Conservation (phyloP, 2,329 filamentous ascomycete genomes). For the Stachybotrys elegans region DNA sequence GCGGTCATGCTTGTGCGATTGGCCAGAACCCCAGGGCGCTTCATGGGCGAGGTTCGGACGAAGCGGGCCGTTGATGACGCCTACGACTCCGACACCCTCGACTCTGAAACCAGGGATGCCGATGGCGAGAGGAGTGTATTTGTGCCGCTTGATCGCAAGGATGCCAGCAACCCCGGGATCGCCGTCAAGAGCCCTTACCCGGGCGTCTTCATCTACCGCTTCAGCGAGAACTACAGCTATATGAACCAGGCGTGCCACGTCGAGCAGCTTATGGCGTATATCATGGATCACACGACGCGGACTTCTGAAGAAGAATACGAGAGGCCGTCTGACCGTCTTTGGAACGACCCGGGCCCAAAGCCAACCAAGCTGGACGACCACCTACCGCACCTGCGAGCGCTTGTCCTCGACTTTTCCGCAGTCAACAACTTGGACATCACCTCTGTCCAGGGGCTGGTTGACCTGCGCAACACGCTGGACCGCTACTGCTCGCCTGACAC, state of each 20-base stretch:
- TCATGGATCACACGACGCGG: slow-evolving; percentile 34
- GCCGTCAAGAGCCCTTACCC: slow-evolving; percentile 37
- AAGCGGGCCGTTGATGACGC: slow-evolving; percentile 8
- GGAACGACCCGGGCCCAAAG: slow-evolving; percentile 46
- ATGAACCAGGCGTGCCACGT: slow-evolving; percentile 45
- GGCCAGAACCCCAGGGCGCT: slow-evolving; percentile 40
- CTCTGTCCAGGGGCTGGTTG: slow-evolving; percentile 50
- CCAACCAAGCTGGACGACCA: slow-evolving; percentile 19
- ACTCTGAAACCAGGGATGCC: neutral
- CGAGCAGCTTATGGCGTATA: slow-evolving; percentile 32
- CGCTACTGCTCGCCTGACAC: slow-evolving; percentile 42
- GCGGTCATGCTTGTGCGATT: slow-evolving; percentile 39
- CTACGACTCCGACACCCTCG: neutral
- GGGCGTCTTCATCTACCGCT: slow-evolving; percentile 47
- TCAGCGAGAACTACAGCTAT: slow-evolving; percentile 48
- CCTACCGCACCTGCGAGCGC: slow-evolving; percentile 43
- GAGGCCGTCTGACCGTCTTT: slow-evolving; percentile 40
- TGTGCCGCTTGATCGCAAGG: slow-evolving; percentile 33
- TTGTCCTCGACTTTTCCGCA: slow-evolving; percentile 54
- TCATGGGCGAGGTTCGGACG: slow-evolving; percentile 34
- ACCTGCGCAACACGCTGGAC: slow-evolving; percentile 49
- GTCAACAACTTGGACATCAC: slow-evolving; percentile 55
- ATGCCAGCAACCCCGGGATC: slow-evolving; percentile 40
- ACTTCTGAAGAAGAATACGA: slow-evolving; percentile 32
- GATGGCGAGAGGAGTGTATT: slow-evolving; percentile 27